Evolutionary conservation across 2,329 filamentous ascomycete species (phyloP).

Genomic region (Cytospora chrysosperma): DNA sequence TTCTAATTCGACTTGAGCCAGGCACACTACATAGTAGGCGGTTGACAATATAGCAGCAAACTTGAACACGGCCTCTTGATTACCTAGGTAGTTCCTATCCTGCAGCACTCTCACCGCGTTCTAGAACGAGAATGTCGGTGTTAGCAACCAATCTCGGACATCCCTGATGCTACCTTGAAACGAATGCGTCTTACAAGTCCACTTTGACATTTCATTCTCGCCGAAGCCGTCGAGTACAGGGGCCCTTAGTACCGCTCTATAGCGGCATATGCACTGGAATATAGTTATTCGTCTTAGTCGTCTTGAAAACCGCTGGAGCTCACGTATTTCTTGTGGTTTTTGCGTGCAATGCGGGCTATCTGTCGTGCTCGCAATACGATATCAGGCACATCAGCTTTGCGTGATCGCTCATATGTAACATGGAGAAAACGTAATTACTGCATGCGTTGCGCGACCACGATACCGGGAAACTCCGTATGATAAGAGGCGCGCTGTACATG

Average conservation of each 20-base stretch:
- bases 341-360: constrained; percentile 1
- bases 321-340: neutral
- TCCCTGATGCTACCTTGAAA: too few relatives aligned
- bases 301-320: neutral
- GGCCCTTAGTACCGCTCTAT: too few relatives aligned
- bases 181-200: neutral
- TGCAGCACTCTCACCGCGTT: too few relatives aligned
- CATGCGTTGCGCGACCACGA: constrained; percentile 7
- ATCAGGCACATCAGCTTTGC: neutral
- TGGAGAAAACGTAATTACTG: constrained; percentile 6
- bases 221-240: too few relatives aligned
- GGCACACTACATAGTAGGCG: too few relatives aligned
- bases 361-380: neutral
- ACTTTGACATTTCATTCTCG: neutral
- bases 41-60: too few relatives aligned
- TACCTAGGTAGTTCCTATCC: too few relatives aligned
- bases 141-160: neutral
- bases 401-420: neutral
- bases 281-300: too few relatives aligned
- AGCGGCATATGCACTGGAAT: too few relatives aligned
- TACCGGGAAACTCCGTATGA: neutral
- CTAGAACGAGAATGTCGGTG: neutral
- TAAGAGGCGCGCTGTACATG: neutral
- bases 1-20: too few relatives aligned
- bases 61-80: too few relatives aligned